These are phyloP conservation scores for Kazachstania psychrophila DNA, from an alignment of 805 yeast genomes.

Conservation along the genomic window DNA sequence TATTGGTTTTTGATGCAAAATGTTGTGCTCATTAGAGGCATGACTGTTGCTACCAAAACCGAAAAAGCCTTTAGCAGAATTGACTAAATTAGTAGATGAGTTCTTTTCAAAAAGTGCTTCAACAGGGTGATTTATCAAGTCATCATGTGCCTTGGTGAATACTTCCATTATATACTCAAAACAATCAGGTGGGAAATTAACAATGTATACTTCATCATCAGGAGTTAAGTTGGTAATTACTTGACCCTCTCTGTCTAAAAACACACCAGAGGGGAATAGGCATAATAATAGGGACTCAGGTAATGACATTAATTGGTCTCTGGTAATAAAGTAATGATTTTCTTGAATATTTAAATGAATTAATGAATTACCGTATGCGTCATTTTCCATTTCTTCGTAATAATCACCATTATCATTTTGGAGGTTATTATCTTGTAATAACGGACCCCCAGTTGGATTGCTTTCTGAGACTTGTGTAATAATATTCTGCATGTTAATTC, in stretches of 20 bases:
- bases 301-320: slow-evolving; percentile 82
- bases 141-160: slow-evolving; percentile 62
- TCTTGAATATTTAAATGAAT: slow-evolving; percentile 78
- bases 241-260: slow-evolving; percentile 66
- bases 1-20: slow-evolving; percentile 74
- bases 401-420: slow-evolving; percentile 1
- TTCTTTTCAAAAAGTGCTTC: slow-evolving; percentile 31
- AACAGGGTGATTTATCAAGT: slow-evolving; percentile 36
- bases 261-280: slow-evolving; percentile 83
- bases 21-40: slow-evolving; percentile 45
- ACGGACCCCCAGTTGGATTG: slow-evolving; percentile 6
- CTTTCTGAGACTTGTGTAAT: slow-evolving; percentile 65
- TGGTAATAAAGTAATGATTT: slow-evolving; percentile 57
- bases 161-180: slow-evolving; percentile 71
- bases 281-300: slow-evolving; percentile 87
- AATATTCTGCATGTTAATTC: slow-evolving; percentile 36
- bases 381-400: slow-evolving; percentile 20
- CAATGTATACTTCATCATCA: slow-evolving; percentile 65
- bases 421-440: slow-evolving; percentile 2
- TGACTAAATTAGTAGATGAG: slow-evolving; percentile 9
- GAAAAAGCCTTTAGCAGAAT: slow-evolving; percentile 25
- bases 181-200: slow-evolving; percentile 75
- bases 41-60: slow-evolving; percentile 8
- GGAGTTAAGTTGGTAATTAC: slow-evolving; percentile 73
- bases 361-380: slow-evolving; percentile 41